Evolutionary conservation across 345 rosid species (phyloP).

Genomic region (Boechera retrofracta): DNA sequence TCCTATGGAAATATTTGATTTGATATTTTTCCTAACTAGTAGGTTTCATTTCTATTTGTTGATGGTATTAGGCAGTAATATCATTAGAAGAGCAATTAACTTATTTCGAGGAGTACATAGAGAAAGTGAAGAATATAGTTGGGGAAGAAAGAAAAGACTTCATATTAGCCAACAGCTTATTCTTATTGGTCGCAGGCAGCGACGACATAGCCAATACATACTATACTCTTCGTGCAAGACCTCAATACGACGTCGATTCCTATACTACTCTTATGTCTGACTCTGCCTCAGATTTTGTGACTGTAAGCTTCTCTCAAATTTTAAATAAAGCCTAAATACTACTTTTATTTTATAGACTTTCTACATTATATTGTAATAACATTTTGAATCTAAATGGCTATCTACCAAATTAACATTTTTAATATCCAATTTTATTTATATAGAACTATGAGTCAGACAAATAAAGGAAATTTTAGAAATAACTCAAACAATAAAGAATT

Average conservation of each 20-base stretch:
- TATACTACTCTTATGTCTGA: conserved; percentile 57
- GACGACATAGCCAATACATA: conserved; percentile 71
- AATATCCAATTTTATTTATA: neutral
- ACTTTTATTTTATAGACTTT: neutral
- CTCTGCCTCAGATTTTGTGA: conserved; percentile 53
- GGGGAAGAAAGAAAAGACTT: conserved; percentile 57
- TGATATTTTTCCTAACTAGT: neutral
- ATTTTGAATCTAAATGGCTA: neutral
- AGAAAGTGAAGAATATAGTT: conserved; percentile 46
- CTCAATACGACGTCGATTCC: conserved; percentile 49
- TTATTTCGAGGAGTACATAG: conserved; percentile 57
- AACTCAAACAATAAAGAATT: neutral
- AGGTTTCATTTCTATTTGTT: conserved; percentile 12
- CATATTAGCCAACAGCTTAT: conserved; percentile 52
- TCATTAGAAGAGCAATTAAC: conserved; percentile 53
- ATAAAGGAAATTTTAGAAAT: neutral
- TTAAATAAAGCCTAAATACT: neutral
- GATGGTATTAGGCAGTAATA: conserved; percentile 49
- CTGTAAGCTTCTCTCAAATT: conserved; percentile 41
- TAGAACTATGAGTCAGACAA: neutral
- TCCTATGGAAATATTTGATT: conserved; percentile 11
- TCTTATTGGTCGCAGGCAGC: conserved; percentile 56
- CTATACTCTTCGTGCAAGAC: conserved; percentile 45
- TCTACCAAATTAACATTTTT: neutral
- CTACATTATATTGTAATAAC: neutral